A percentile compares a stretch with the other conserved stretches of the same genome.
Evolutionary conservation across 768 basidiomycete species (phyloP).

Genomic region (Sporobolomyces phaffii): DNA sequence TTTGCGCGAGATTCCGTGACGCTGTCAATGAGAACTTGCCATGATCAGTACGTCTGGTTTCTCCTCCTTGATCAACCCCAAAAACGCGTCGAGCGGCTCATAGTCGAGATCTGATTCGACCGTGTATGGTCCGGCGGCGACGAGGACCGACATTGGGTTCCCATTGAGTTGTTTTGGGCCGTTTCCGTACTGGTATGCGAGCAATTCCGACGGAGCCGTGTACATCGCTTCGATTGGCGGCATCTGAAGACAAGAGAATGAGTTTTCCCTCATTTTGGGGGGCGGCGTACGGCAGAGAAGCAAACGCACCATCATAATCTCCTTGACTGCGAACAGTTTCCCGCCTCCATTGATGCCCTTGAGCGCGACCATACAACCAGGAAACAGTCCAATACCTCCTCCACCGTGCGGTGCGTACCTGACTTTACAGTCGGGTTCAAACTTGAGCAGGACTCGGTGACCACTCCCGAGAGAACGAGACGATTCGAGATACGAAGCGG

Average conservation of each 20-base stretch:
- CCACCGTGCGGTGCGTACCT: slow-evolving; percentile 61
- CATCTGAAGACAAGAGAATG: slow-evolving; percentile 50
- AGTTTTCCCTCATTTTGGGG: not conserved
- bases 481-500: slow-evolving; percentile 70
- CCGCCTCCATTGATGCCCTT: slow-evolving; percentile 88
- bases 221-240: slow-evolving; percentile 54
- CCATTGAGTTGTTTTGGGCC: slow-evolving; percentile 50
- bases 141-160: slow-evolving; percentile 58
- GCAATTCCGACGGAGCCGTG: slow-evolving; percentile 48
- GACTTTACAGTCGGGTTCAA: slow-evolving; percentile 62
- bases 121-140: slow-evolving; percentile 84
- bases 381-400: slow-evolving; percentile 69
- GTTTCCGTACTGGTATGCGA: slow-evolving; percentile 47
- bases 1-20: not conserved
- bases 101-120: slow-evolving; percentile 68
- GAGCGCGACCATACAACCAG: slow-evolving; percentile 77
- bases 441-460: slow-evolving; percentile 61
- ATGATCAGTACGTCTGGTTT: slow-evolving; percentile 74
- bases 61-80: slow-evolving; percentile 57
- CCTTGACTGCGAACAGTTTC: slow-evolving; percentile 73
- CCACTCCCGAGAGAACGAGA: slow-evolving; percentile 68
- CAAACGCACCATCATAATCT: slow-evolving; percentile 66
- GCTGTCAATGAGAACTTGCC: slow-evolving; percentile 51
- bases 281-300: not conserved
- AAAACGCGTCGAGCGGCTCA: slow-evolving; percentile 61